These are phyloP conservation scores for Straminergon stramineum DNA, from an alignment of 225 moss, liverwort and hornwort species.

Conservation along the genomic window DNA sequence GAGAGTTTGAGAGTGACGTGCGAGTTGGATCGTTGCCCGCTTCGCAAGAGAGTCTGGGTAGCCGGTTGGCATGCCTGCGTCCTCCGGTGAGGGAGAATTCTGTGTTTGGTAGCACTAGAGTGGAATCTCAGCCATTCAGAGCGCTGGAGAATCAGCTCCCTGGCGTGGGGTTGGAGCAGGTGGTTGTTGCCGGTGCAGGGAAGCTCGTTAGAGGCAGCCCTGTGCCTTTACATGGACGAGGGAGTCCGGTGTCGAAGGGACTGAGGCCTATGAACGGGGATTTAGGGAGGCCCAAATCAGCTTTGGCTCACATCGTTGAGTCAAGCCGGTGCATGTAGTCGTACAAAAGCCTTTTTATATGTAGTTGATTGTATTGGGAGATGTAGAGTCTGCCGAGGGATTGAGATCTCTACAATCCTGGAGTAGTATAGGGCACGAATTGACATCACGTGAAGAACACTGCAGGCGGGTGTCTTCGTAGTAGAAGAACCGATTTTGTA, in stretches of 20 bases:
- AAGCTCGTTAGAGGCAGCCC: conserved; percentile 15
- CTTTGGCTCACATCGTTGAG: conserved; percentile 32
- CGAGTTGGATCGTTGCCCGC: conserved; percentile 67
- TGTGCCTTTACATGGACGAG: conserved; percentile 3
- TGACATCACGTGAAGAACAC: not conserved
- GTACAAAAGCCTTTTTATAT: not conserved
- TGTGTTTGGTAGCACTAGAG: conserved; percentile 13
- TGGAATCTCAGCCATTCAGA: conserved; percentile 51
- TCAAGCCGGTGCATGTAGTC: conserved; percentile 33
- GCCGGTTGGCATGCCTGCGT: conserved; percentile 68
- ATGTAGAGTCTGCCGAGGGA: not conserved
- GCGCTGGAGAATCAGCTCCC: conserved; percentile 70
- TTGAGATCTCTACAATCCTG: conserved; percentile 48
- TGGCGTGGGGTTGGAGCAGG: not conserved
- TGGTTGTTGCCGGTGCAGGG: conserved; percentile 4
- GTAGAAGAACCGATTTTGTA: not conserved
- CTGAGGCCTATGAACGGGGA: conserved; percentile 48
- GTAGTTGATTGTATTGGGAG: not conserved
- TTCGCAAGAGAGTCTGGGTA: conserved; percentile 34
- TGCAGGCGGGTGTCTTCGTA: not conserved
- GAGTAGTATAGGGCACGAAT: not conserved
- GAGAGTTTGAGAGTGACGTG: conserved; percentile 53
- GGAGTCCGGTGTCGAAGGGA: conserved; percentile 34
- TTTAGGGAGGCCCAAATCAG: conserved; percentile 43
- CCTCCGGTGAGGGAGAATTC: conserved; percentile 32